Conservation (phyloP, 75 land plant species). For the Isoetes taiwanensis region DNA sequence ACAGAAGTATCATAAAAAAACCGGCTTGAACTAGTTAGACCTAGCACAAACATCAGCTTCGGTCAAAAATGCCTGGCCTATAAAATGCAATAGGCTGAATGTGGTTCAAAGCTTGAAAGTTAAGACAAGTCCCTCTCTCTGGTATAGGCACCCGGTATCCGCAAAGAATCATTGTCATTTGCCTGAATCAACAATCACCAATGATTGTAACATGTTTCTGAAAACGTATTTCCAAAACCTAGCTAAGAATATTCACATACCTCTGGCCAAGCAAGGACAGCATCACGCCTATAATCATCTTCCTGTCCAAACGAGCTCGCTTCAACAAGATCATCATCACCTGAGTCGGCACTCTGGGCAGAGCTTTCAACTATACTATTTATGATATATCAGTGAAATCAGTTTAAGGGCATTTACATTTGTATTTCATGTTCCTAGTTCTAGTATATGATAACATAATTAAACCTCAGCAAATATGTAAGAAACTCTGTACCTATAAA, state of each 20-base stretch:
- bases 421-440: too few species aligned
- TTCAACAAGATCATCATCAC: slow-evolving; percentile 64
- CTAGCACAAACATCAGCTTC: too few species aligned
- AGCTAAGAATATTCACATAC: too few species aligned
- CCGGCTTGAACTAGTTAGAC: too few species aligned
- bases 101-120: slow-evolving; percentile 57
- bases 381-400: too few species aligned
- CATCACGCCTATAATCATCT: slow-evolving; percentile 31
- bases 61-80: slow-evolving; percentile 41
- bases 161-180: slow-evolving; percentile 54
- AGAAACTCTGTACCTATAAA: slow-evolving; percentile 63
- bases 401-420: too few species aligned
- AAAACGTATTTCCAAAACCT: too few species aligned
- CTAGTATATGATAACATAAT: too few species aligned
- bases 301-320: slow-evolving; percentile 28
- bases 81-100: slow-evolving; percentile 43
- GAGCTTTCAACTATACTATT: slow-evolving; percentile 35
- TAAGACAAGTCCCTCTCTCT: slow-evolving; percentile 33
- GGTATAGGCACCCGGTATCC: slow-evolving; percentile 57
- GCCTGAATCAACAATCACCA: too few species aligned
- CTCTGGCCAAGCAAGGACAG: slow-evolving; percentile 75
- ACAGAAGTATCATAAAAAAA: too few species aligned
- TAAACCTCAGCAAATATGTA: not conserved
- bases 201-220: too few species aligned
- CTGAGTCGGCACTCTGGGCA: slow-evolving; percentile 53